Percentiles rank a stretch among this genome's conserved stretches.
Evolutionary conservation across 73 alveolate genomes (phyloP).

Genomic region (Blepharisma japonicum): DNA sequence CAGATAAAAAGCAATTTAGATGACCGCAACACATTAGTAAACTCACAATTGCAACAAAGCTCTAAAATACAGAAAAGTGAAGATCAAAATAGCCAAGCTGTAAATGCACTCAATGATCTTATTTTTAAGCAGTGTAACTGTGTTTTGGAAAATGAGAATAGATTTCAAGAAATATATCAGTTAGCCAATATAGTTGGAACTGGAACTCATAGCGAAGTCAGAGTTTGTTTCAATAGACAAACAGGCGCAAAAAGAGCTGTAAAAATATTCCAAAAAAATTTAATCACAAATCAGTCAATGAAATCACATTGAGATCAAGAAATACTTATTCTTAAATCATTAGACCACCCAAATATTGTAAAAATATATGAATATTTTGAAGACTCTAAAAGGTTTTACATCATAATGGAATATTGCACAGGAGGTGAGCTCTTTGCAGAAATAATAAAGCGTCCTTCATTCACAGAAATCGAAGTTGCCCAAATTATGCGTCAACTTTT

Average conservation of each 20-base stretch:
- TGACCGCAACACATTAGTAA: no score
- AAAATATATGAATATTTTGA: slow-evolving; percentile 59
- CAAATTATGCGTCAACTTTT: slow-evolving; percentile 62
- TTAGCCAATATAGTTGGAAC: slow-evolving; percentile 27
- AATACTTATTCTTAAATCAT: slow-evolving; percentile 40
- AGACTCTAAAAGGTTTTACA: slow-evolving; percentile 57
- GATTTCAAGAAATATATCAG: slow-evolving; percentile 26
- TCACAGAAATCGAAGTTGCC: slow-evolving; percentile 64
- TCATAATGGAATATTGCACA: slow-evolving; percentile 59
- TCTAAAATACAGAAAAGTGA: no score
- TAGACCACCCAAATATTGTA: slow-evolving; percentile 78
- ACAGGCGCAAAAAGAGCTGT: slow-evolving; percentile 42
- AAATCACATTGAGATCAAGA: slow-evolving; percentile 33
- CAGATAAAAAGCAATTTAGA: no score
- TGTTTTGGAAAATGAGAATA: slow-evolving; percentile 9
- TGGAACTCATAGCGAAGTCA: slow-evolving; percentile 50
- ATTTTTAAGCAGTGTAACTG: no score
- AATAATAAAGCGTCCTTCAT: slow-evolving; percentile 45
- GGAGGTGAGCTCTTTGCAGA: slow-evolving; percentile 79
- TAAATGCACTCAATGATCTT: no score
- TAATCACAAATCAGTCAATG: slow-evolving; percentile 24
- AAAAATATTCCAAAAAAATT: slow-evolving; percentile 38
- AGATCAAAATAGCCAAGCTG: no score
- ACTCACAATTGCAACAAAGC: no score
- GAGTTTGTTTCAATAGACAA: slow-evolving; percentile 37